phyloP scores from a whole-genome alignment of 495 filamentous ascomycete species.

The Neurospora sp. region DNA sequence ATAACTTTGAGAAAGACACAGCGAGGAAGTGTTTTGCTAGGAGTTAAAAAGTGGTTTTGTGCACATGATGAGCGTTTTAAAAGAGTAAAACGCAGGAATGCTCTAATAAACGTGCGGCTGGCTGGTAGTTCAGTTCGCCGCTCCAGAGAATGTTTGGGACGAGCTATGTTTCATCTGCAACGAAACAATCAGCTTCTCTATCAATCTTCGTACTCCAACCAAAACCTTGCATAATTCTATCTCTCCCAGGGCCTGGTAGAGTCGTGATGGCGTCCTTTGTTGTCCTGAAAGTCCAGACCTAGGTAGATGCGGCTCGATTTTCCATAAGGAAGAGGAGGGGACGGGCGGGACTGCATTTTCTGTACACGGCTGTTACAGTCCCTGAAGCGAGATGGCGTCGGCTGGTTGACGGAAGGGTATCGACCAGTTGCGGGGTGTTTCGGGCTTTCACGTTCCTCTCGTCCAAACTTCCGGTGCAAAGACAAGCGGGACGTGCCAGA shows the following conservation, averaged over 20 bases:
- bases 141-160: background rate
- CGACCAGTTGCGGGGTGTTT: background rate
- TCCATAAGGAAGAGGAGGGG: background rate
- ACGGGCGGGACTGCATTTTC: background rate
- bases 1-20: slow-evolving; percentile 4
- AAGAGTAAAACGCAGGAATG: background rate
- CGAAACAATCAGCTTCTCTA: background rate
- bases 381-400: background rate
- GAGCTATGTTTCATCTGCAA: background rate
- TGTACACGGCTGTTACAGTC: background rate
- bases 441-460: background rate
- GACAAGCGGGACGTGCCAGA: background rate
- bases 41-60: background rate
- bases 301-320: background rate
- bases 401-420: background rate
- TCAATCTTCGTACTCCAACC: background rate
- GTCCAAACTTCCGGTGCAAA: background rate
- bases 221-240: background rate
- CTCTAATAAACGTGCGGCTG: background rate
- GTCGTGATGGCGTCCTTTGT: background rate
- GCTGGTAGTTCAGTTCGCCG: background rate
- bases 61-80: background rate
- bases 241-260: background rate
- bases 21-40: background rate
- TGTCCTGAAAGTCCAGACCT: background rate